Evolutionary conservation across 768 basidiomycete genomes (phyloP).

Genomic region (Pulveroboletus sp.): DNA sequence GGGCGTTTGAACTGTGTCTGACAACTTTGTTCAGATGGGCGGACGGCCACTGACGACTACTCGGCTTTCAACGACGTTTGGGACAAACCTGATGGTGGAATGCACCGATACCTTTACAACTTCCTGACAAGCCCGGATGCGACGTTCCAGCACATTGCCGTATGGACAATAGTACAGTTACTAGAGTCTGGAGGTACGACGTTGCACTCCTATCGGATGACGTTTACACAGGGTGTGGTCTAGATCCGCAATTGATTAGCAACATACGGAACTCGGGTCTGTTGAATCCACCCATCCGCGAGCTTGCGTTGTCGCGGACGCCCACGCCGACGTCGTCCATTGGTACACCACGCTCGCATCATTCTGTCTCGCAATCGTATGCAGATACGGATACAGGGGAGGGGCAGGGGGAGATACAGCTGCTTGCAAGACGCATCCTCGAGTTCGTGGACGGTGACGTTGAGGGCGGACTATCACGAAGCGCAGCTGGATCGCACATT

Average conservation of each 20-base stretch:
- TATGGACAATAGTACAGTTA: conserved; percentile 98
- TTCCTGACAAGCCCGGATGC: conserved; percentile 93
- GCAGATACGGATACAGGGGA: conserved; percentile 84
- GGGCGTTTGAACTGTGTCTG: not conserved
- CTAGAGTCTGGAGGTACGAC: conserved; percentile 87
- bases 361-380: conserved; percentile 67
- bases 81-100: conserved; percentile 96
- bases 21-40: conserved; percentile 53
- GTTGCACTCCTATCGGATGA: not conserved
- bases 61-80: conserved; percentile 97
- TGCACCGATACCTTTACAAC: conserved; percentile 91
- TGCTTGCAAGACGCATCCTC: conserved; percentile 79
- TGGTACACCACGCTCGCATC: conserved; percentile 72
- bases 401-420: conserved; percentile 88
- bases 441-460: conserved; percentile 81
- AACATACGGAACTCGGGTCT: conserved; percentile 85
- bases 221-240: not conserved
- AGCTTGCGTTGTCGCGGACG: conserved; percentile 70
- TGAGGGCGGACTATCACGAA: conserved; percentile 58
- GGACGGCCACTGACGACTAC: conserved; percentile 81
- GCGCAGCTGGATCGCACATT: conserved; percentile 62
- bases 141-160: conserved; percentile 99
- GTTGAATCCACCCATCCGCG: conserved; percentile 83
- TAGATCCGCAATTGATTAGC: conserved; percentile 85
- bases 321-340: conserved; percentile 69